Conservation (phyloP, 257 asterid species). For the Vinca minor region DNA sequence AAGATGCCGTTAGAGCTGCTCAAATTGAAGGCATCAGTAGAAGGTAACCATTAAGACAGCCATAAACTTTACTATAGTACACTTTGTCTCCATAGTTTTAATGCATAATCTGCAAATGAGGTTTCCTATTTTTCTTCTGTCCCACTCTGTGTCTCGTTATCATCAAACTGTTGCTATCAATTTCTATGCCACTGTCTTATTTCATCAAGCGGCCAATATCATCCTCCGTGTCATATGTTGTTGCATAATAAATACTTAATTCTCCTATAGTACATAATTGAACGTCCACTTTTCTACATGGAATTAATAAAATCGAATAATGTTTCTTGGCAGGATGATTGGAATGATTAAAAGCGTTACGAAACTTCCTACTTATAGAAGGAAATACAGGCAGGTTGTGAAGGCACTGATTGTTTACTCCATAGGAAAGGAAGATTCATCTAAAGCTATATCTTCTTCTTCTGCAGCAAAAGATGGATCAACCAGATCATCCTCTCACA, state of each 20-base stretch:
- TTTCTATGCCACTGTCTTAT: too few relatives aligned
- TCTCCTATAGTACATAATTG: too few relatives aligned
- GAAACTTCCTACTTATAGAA: conserved; percentile 75
- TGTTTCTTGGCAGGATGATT: conserved; percentile 52
- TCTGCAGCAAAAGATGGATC: conserved; percentile 35
- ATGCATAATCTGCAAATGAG: too few relatives aligned
- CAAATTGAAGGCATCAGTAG: conserved; percentile 85
- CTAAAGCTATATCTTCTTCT: conserved; percentile 18
- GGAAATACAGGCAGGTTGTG: conserved; percentile 71
- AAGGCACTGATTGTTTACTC: conserved; percentile 43
- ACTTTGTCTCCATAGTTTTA: too few relatives aligned
- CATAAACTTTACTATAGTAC: neutral
- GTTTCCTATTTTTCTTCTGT: too few relatives aligned
- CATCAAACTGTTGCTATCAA: too few relatives aligned
- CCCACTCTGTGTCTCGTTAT: too few relatives aligned
- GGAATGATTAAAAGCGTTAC: conserved; percentile 59
- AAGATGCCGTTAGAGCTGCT: conserved; percentile 70
- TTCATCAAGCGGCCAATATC: too few relatives aligned
- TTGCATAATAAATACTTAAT: too few relatives aligned
- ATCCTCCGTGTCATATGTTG: too few relatives aligned
- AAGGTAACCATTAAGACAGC: conserved; percentile 34
- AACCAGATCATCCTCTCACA: conserved; percentile 39
- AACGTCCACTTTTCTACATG: too few relatives aligned
- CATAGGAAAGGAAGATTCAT: conserved; percentile 31
- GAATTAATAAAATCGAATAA: too few relatives aligned